A percentile compares a stretch with the other conserved stretches of the same genome.
Evolutionary conservation across 1,284 basidiomycete genomes (phyloP).

Genomic region (Agroathelia rolfsii): DNA sequence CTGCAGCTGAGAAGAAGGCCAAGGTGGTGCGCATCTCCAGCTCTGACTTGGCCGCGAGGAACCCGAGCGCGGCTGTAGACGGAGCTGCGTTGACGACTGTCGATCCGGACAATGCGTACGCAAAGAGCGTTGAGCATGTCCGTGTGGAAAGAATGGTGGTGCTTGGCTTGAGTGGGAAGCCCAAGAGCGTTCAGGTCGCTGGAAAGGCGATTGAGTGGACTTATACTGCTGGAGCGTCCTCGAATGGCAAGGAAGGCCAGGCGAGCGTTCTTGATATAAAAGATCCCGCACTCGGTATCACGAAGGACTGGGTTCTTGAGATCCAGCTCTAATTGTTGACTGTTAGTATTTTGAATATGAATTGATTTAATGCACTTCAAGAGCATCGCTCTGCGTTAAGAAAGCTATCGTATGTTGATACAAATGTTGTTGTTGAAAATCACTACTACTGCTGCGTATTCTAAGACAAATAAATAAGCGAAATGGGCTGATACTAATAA

Average conservation of each 20-base stretch:
- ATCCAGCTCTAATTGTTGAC: constrained; percentile 23
- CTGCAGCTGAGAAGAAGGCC: constrained; percentile 33
- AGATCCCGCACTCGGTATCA: constrained; percentile 63
- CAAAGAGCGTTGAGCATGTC: constrained; percentile 55
- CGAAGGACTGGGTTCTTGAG: constrained; percentile 63
- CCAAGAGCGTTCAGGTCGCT: constrained; percentile 46
- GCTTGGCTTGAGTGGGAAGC: constrained; percentile 60
- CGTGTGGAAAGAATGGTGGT: constrained; percentile 76
- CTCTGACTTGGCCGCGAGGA: constrained; percentile 39
- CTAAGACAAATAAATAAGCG: no score
- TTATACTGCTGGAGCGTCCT: constrained; percentile 39
- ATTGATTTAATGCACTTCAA: no score
- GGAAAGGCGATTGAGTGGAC: constrained; percentile 48
- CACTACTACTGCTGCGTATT: no score
- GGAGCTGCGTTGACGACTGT: constrained; percentile 39
- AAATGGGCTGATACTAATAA: no score
- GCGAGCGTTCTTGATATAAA: constrained; percentile 66
- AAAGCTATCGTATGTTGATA: no score
- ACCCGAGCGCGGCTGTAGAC: constrained; percentile 39
- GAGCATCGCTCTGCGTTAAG: no score
- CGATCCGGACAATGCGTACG: constrained; percentile 55
- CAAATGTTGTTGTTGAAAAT: no score
- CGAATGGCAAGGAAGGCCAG: constrained; percentile 43
- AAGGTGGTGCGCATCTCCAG: constrained; percentile 43
- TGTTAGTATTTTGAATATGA: no score